Base-by-base conservation (phyloP, 2,329 filamentous ascomycete species). In the Colletotrichum chrysophilum region DNA sequence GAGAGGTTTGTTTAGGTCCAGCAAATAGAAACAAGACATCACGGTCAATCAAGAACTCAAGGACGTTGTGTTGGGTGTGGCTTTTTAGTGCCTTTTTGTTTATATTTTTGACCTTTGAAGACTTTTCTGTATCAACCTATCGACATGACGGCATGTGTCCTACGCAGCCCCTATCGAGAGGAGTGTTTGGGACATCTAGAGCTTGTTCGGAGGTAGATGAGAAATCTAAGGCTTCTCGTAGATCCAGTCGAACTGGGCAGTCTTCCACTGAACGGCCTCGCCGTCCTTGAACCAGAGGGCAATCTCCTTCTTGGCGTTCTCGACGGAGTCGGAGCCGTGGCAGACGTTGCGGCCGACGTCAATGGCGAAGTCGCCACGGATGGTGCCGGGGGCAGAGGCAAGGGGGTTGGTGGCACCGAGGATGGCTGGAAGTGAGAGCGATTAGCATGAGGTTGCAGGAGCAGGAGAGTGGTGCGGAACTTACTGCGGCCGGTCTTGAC, bases 281-380 rank as follows among this genome's bases (percentile, higher is more conserved):
- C 92, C 93, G 81, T 94, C 90, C 89, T 94, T 93, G 94, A 99
- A 99, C 97, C 97, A 99, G 86, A 98, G 93, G 84, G 94, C 94
- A 86, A 99, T 99, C 92, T 99, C 97, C 95, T 98, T 98, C 94
- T 98, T 93, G 89, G 97, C 97, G 91, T 93, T 98, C 93, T 99
- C 97, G 88, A 99, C 96, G 86, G 91, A 93, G 92, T 99, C 97
- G 88, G 96, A 98, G 87, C 97, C 97, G 93, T 99, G 97, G 95
- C 96, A 98, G 90, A 98, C 96, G 92, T 99, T 99, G 88, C 96
- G 95, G 89, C 97, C 97, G 86, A 88, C 85, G 76, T 88, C 92
- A 82, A 96, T 94, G 87, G 94, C 94, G 87, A 87, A 96, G 91
- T 96, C 94, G 88, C 96, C 96, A 90, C 97, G 96, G 92, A 99